Conservation (phyloP, 495 filamentous ascomycete species). For the Talaromyces wortmannii region DNA sequence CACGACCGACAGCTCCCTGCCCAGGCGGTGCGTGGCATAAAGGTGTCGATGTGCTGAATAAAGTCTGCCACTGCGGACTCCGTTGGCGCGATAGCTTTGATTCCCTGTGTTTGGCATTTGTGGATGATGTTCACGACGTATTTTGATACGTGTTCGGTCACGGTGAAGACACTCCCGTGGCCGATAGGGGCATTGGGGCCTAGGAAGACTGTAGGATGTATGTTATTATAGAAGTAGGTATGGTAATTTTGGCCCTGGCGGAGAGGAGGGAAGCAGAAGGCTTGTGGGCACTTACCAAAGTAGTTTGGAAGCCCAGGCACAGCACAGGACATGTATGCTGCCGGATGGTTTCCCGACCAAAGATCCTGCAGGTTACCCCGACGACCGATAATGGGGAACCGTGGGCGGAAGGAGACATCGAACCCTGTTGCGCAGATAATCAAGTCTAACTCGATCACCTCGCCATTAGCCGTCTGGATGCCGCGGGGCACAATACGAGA, state of each 20-base stretch:
- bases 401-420: constrained; percentile 28
- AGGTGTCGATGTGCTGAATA: constrained; percentile 30
- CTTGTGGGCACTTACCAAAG: too few relatives aligned
- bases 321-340: constrained; percentile 43
- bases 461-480: constrained; percentile 26
- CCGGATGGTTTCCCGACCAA: constrained; percentile 29
- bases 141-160: constrained; percentile 34
- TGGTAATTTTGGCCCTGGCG: too few relatives aligned
- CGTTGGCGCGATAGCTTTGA: constrained; percentile 30
- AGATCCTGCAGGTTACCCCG: constrained; percentile 25
- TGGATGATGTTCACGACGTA: constrained; percentile 35
- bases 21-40: constrained; percentile 45
- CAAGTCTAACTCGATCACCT: constrained; percentile 30
- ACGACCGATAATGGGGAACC: constrained; percentile 23
- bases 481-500: constrained; percentile 15
- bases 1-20: constrained; percentile 26
- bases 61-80: constrained; percentile 37
- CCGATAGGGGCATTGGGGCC: constrained; percentile 1
- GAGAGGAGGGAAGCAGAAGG: too few relatives aligned
- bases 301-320: constrained; percentile 50
- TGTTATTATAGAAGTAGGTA: too few relatives aligned
- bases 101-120: constrained; percentile 38
- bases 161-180: constrained; percentile 1
- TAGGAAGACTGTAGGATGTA: too few relatives aligned
- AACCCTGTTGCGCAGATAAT: constrained; percentile 45